These are phyloP conservation scores for Stereum hirsutum DNA, from an alignment of 1,284 basidiomycete species.

Conservation along the genomic window DNA sequence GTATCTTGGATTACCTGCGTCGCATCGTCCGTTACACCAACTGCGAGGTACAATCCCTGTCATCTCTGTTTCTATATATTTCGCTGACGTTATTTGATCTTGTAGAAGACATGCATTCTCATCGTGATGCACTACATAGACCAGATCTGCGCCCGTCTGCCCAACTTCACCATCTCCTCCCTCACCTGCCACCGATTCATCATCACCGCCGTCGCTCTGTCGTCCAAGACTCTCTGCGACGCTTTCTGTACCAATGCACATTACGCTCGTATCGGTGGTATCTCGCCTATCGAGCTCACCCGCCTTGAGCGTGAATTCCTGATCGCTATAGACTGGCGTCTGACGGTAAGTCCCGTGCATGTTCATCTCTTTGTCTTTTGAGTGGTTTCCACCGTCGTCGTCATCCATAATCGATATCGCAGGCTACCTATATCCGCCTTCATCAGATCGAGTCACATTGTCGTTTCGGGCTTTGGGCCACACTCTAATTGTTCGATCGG, in stretches of 20 bases:
- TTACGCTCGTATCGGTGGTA: conserved; percentile 92
- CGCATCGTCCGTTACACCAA: conserved; percentile 91
- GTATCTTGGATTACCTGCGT: conserved; percentile 81
- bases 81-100: conserved; percentile 4
- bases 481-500: too few relatives aligned
- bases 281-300: conserved; percentile 84
- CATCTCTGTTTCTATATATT: not conserved
- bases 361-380: too few relatives aligned
- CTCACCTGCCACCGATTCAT: conserved; percentile 94
- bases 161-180: conserved; percentile 85
- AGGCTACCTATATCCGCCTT: too few relatives aligned
- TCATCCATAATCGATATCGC: too few relatives aligned
- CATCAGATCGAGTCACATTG: too few relatives aligned
- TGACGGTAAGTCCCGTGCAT: conserved; percentile 66
- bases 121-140: conserved; percentile 92
- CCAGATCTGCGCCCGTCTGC: conserved; percentile 80
- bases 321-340: conserved; percentile 81
- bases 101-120: conserved; percentile 79
- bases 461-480: too few relatives aligned
- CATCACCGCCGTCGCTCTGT: conserved; percentile 81
- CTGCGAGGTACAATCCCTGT: conserved; percentile 57
- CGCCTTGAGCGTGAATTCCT: conserved; percentile 90
- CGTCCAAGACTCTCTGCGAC: conserved; percentile 89
- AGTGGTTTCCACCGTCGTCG: too few relatives aligned
- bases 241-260: conserved; percentile 87